Evolutionary conservation across 2,329 filamentous ascomycete species (phyloP), one percentile per base, ranked within the genome.

Genomic region (Alternaria sp.): DNA sequence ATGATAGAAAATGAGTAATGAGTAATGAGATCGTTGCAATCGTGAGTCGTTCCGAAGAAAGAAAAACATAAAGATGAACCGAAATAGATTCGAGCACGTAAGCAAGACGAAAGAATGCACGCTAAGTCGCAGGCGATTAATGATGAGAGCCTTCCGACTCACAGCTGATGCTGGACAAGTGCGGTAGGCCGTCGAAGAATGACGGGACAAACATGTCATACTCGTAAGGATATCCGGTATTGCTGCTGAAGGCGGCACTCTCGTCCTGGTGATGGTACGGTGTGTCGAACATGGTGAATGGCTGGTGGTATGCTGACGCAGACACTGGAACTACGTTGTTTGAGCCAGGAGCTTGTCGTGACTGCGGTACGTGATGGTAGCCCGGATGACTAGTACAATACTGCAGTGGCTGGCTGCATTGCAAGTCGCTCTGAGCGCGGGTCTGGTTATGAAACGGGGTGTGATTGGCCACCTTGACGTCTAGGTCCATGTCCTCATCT

Each of bases 161-260:
- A 50, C 55, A 45, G 25, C 47, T 49, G n/a, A 57, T 49, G 17
- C 61, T 28, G 43, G 55, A 57, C 32, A 66, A 52, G 30, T 51
- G 43, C 19, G 63, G 68, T 10, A 69, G 59, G 7, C 61, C 58
- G 8, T 67, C 21, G 53, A 69, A 71, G 10, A 57, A 30, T n/a
- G 58, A 30, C 10, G 62, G 50, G 2, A 19, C 36, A n/a, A 54
- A 62, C n/a, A 26, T 21, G 7, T 62, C 28, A n/a, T 60, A 62
- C 1, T 46, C 28, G 13, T 65, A 59, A 15, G 59, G 45, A 51
- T 49, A 62, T n/a, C 15, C 30, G 28, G 51, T 32, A 15, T 25
- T 23, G 28, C 58, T 45, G 6, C 36, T 10, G 36, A 67, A 71
- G 7, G 43, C n/a, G 6, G 13, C 13, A 28, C 32, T 56, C 6